Base-by-base conservation (phyloP, 345 rosid genomes). In the Passiflora organensis region DNA sequence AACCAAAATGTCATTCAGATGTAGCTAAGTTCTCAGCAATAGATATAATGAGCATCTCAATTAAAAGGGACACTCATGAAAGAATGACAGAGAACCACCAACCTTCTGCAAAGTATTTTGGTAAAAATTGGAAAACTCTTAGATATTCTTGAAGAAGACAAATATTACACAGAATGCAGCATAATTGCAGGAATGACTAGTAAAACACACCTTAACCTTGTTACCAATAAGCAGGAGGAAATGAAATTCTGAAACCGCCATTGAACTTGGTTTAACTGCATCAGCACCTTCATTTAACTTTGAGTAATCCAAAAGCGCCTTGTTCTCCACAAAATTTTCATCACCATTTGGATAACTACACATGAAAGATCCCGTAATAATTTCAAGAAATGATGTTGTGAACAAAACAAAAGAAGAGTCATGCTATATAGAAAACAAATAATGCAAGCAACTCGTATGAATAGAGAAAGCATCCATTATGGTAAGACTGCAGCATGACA, bases 241-340 rank as follows among this genome's bases (percentile, higher is more conserved):
- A 78, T 93, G 99, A 67, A 74, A 93, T 75, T 93, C 99, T 18
- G 99, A 89, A 68, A 86, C 91, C 36, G 95, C 88, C 83, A 93
- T 79, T 46, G 97, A 93, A 72, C 85, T 64, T 34, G 99, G 99
- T 76, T 76, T 85, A 57, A 80, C 74, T 50, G 66, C 73, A 74
- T 83, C 97, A 13, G 77, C 62, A 69, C 86, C 86, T 63, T 82
- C 87, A 76, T 75, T 76, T 63, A 93, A 59, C 73, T 89, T 93
- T 62, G 82, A 60, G 53, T 93, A 89, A 76, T 66, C 78, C 75
- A 93, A 72, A 34, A 93, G 96, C 23, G 96, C 99, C 79, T 93
- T 93, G 77, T 84, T 89, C 80, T 93, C 99, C 83, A 93, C 88
- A 76, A 89, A 93, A 74, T 87, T 89, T 63, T 86, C 88, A 76